phyloP scores from a whole-genome alignment of 73 alveolate genomes.

The Diophrys sp. region DNA sequence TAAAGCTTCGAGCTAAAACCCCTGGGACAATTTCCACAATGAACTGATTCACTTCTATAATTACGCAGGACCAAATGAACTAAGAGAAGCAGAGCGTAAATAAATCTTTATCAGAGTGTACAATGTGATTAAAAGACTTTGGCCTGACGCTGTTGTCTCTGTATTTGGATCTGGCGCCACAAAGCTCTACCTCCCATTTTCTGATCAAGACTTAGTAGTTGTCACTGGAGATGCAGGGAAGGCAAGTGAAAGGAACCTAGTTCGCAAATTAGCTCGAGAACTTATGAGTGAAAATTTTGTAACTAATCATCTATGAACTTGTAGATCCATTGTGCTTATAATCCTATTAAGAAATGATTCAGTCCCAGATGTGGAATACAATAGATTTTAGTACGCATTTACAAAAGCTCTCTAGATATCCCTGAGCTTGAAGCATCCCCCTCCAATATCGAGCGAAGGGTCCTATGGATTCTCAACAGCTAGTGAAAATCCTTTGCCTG shows the following conservation, averaged over 20 bases:
- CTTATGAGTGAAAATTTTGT: no score
- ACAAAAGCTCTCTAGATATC: constrained; percentile 38
- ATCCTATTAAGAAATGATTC: no score
- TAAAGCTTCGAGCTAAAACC: constrained; percentile 26
- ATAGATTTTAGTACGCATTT: constrained; percentile 32
- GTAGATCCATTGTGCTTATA: no score
- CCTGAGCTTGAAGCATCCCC: constrained; percentile 36
- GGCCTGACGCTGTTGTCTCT: neutral
- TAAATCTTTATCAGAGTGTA: constrained; percentile 58
- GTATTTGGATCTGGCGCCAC: constrained; percentile 28
- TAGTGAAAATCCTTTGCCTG: constrained; percentile 5
- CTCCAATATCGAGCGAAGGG: constrained; percentile 49
- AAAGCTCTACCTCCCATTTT: constrained; percentile 19
- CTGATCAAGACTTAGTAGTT: constrained; percentile 30
- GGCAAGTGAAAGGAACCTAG: no score
- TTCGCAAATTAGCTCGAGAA: no score
- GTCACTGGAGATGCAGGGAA: constrained; percentile 18
- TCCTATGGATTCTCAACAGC: constrained; percentile 57
- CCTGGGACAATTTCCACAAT: constrained; percentile 86
- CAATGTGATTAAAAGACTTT: constrained; percentile 43
- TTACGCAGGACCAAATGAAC: constrained; percentile 73
- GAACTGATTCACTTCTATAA: constrained; percentile 94
- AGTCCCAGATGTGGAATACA: no score
- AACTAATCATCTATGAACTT: no score
- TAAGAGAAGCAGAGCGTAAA: constrained; percentile 64